These are phyloP conservation scores for Sporothrix luriei DNA, from an alignment of 2,329 filamentous ascomycete species.

Conservation along the genomic window DNA sequence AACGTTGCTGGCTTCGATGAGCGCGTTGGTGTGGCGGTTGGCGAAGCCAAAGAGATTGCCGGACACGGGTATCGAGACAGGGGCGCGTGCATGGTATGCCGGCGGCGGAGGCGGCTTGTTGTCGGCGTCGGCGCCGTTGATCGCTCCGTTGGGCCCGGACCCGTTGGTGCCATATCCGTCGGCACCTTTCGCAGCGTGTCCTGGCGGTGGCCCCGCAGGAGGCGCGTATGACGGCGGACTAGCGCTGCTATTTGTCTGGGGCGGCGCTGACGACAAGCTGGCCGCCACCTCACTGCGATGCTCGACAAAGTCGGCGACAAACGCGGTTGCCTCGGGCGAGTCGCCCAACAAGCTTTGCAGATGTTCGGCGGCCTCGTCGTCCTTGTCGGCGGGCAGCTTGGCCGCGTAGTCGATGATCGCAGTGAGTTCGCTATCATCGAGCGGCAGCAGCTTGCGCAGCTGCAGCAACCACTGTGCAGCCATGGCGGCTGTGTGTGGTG, in stretches of 20 bases:
- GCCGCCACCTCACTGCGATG: not conserved
- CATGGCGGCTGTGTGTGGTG: not conserved
- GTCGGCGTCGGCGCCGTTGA: not conserved
- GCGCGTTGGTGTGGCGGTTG: slow-evolving; percentile 21
- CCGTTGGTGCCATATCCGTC: not conserved
- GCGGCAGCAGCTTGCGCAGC: slow-evolving; percentile 30
- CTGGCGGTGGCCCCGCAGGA: not conserved
- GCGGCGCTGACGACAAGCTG: not conserved
- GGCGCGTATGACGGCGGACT: slow-evolving; percentile 1
- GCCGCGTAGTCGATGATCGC: slow-evolving; percentile 26
- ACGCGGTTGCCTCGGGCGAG: slow-evolving; percentile 20
- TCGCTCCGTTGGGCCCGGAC: not conserved
- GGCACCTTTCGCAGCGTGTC: not conserved
- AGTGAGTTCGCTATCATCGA: slow-evolving; percentile 29
- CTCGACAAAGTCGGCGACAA: slow-evolving; percentile 30
- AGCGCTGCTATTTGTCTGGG: not conserved
- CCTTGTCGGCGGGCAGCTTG: slow-evolving; percentile 19
- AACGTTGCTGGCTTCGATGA: slow-evolving; percentile 24
- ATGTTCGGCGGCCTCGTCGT: slow-evolving; percentile 27
- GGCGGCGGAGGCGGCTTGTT: slow-evolving; percentile 23
- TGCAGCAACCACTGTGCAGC: slow-evolving; percentile 4
- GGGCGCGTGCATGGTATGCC: not conserved
- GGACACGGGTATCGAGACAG: not conserved
- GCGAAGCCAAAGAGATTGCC: not conserved
- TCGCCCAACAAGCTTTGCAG: slow-evolving; percentile 28